These are phyloP conservation scores for Fusarium domesticum DNA, from an alignment of 2,329 filamentous ascomycete species.

Conservation along the genomic window DNA sequence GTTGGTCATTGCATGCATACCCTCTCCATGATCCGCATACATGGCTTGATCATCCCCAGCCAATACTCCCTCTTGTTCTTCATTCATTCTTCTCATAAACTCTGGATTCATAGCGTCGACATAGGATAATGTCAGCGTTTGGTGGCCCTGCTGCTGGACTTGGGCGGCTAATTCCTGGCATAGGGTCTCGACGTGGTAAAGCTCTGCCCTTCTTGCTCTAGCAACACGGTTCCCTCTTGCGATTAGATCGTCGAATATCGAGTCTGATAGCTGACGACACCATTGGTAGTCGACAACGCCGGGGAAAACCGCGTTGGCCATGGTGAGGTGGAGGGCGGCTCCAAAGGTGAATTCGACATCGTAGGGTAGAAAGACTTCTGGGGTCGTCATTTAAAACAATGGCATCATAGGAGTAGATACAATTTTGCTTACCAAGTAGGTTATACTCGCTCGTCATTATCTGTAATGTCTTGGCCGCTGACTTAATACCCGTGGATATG, in stretches of 20 bases:
- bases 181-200: slow-evolving; percentile 29
- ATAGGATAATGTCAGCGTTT: slow-evolving; percentile 21
- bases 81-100: neutral
- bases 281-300: slow-evolving; percentile 26
- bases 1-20: slow-evolving; percentile 17
- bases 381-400: too few relatives aligned
- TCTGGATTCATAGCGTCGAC: slow-evolving; percentile 12
- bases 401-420: slow-evolving; percentile 38
- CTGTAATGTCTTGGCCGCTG: slow-evolving; percentile 38
- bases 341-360: slow-evolving; percentile 39
- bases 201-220: slow-evolving; percentile 32
- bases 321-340: slow-evolving; percentile 35
- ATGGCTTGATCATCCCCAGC: neutral
- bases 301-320: slow-evolving; percentile 38
- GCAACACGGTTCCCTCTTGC: slow-evolving; percentile 34
- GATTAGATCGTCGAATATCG: slow-evolving; percentile 36
- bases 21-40: slow-evolving; percentile 2
- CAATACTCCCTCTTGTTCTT: slow-evolving; percentile 10
- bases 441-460: slow-evolving; percentile 37
- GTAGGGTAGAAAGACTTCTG: slow-evolving; percentile 39
- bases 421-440: slow-evolving; percentile 38
- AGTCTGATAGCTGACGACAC: slow-evolving; percentile 22
- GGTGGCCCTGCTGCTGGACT: slow-evolving; percentile 27
- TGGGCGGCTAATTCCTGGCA: slow-evolving; percentile 28
- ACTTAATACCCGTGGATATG: slow-evolving; percentile 41